phyloP scores from a whole-genome alignment of 208 protist species.

The Leishmania tropica region DNA sequence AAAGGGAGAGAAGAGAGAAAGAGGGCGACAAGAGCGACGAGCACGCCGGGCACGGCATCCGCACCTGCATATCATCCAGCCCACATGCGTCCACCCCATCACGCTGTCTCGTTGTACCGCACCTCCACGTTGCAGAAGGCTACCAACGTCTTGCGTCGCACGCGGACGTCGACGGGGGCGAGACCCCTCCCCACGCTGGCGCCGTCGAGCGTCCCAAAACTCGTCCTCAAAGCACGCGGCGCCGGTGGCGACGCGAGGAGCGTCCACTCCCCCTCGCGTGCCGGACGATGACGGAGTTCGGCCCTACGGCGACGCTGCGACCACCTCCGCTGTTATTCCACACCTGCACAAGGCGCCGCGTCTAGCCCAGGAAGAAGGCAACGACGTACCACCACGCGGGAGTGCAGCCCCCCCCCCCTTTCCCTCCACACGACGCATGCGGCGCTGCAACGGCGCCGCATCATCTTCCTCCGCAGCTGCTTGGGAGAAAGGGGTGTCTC shows the following conservation, averaged over 20 bases:
- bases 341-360: not conserved
- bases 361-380: not conserved
- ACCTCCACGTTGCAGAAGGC: conserved; percentile 51
- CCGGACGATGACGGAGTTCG: not conserved
- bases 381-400: not conserved
- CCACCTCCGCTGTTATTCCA: not conserved
- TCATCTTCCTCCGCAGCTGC: too few species aligned
- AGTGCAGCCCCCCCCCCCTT: too few species aligned
- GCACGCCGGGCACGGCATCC: not conserved
- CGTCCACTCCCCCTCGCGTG: not conserved
- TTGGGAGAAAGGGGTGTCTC: too few species aligned
- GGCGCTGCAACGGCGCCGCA: too few species aligned
- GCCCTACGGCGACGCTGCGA: not conserved
- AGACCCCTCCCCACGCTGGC: conserved; percentile 21
- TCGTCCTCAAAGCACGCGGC: not conserved
- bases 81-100: not conserved
- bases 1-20: not conserved
- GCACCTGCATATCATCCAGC: not conserved
- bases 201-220: conserved; percentile 31
- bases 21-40: not conserved
- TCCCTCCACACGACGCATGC: not conserved
- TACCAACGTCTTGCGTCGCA: conserved; percentile 36
- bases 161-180: conserved; percentile 38
- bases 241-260: not conserved
- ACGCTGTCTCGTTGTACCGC: conserved; percentile 13